Evolutionary conservation across 495 filamentous ascomycete genomes (phyloP).

Genomic region (Haplographium delicatum): DNA sequence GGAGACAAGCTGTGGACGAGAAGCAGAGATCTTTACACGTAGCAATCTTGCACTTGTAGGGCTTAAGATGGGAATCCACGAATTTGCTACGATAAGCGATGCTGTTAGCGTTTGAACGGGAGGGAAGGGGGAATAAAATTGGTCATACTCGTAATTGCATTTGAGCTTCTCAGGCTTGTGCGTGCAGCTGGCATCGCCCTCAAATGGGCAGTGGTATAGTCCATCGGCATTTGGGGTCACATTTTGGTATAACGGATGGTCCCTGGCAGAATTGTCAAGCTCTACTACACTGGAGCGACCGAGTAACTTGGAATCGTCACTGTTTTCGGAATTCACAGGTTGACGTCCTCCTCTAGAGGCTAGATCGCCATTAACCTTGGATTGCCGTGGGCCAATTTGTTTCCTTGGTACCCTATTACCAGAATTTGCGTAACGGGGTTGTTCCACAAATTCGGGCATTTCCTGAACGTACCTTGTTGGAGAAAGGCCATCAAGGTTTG

Average conservation of each 20-base stretch:
- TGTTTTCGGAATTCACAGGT: conserved; percentile 19
- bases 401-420: conserved; percentile 21
- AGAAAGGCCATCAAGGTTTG: conserved; percentile 22
- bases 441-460: conserved; percentile 19
- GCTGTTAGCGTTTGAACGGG: conserved; percentile 25
- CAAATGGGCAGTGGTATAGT: conserved; percentile 87
- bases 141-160: conserved; percentile 91
- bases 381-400: conserved; percentile 20
- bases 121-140: conserved; percentile 10
- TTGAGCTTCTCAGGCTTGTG: conserved; percentile 88
- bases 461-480: conserved; percentile 24
- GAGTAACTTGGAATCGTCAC: conserved; percentile 18
- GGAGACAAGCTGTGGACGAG: conserved; percentile 89
- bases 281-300: conserved; percentile 23
- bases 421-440: conserved; percentile 20
- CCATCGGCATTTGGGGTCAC: conserved; percentile 61
- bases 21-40: conserved; percentile 75
- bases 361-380: conserved; percentile 21
- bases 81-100: conserved; percentile 63
- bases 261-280: conserved; percentile 58
- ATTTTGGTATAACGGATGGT: conserved; percentile 73
- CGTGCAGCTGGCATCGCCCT: conserved; percentile 55
- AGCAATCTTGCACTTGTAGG: conserved; percentile 81
- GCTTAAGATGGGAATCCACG: conserved; percentile 89
- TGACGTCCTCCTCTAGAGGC: conserved; percentile 11